Evolutionary conservation across 2,329 filamentous ascomycete species (phyloP), one percentile per base, ranked within the genome.

Genomic region (Aspergillus puulaauensis): DNA sequence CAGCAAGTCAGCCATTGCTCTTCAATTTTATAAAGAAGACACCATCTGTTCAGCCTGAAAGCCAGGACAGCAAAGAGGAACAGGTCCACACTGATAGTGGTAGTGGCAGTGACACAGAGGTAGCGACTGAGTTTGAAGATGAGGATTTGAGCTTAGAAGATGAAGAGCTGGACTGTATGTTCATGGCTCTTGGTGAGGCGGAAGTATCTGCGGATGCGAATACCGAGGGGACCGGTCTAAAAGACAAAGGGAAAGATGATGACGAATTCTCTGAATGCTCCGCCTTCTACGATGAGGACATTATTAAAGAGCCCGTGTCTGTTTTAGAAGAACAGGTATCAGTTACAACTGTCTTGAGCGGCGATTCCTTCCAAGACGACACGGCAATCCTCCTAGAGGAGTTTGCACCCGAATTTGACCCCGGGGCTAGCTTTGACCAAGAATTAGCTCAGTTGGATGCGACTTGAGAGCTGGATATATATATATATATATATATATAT

Each of bases 261-360:
- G 65, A 72, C 12, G 65, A 68, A 3, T 73, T 73, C 55, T 72
- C 69, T 3, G 70, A 72, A 35, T 73, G 70, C 47, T 73, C 70
- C 3, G 66, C 62, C 41, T 73, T 73, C 47, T 57, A 71, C 51
- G 65, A 72, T 24, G 68, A 66, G 54, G 66, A 72, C 8, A 57
- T 71, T 40, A 57, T 72, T 23, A 64, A 65, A 52, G 56, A 65
- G 52, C 63, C 60, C 7, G 68, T 67, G 23, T 8, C 12, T 33
- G 21, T 12, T 43, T 55, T 39, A 21, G 47, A 40, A 58, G 44
- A 46, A 1, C 24, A 33, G 4, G n/a, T 40, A 21, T 47, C 33
- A 27, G 17, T 33, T 12, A 40, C 53, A 17, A 31, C 24, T 7
- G 27, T 64, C 23, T 58, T 66, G 21, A 52, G 61, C 21, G 57